Evolutionary conservation across 2,329 filamentous ascomycete genomes (phyloP).

Genomic region (Lomentospora prolificans): DNA sequence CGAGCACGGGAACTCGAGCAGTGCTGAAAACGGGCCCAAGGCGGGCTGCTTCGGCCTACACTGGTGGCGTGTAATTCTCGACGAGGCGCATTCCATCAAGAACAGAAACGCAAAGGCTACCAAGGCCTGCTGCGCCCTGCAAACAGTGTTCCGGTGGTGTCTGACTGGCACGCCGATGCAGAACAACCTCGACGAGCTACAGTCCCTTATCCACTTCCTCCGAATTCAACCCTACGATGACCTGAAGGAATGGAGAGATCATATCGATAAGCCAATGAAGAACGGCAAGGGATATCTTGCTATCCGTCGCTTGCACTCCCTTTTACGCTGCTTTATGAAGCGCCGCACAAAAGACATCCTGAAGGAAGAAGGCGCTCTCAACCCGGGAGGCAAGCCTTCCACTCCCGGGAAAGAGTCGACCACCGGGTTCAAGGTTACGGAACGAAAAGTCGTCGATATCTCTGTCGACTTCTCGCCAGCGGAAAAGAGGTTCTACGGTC

Average conservation of each 20-base stretch:
- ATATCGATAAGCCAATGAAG: conserved; percentile 85
- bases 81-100: conserved; percentile 97
- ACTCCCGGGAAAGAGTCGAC: conserved; percentile 37
- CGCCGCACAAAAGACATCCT: conserved; percentile 96
- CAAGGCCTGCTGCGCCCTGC: conserved; percentile 78
- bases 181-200: conserved; percentile 93
- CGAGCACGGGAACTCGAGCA: conserved; percentile 65
- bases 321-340: conserved; percentile 94
- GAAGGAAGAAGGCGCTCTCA: conserved; percentile 73
- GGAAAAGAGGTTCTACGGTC: conserved; percentile 78
- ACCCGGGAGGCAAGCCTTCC: conserved; percentile 58
- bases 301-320: conserved; percentile 73
- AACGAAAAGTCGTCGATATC: conserved; percentile 77
- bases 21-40: conserved; percentile 51
- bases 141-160: conserved; percentile 89
- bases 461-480: conserved; percentile 67
- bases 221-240: conserved; percentile 88
- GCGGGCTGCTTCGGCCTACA: conserved; percentile 81
- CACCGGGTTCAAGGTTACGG: conserved; percentile 79
- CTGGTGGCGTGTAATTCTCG: conserved; percentile 92
- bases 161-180: conserved; percentile 95
- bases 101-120: conserved; percentile 94
- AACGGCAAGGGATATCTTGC: conserved; percentile 82
- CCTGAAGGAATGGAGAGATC: conserved; percentile 76
- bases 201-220: conserved; percentile 86